Evolutionary conservation across 352 stramenopile species (phyloP).

Genomic region (Globisporangium nagaii): DNA sequence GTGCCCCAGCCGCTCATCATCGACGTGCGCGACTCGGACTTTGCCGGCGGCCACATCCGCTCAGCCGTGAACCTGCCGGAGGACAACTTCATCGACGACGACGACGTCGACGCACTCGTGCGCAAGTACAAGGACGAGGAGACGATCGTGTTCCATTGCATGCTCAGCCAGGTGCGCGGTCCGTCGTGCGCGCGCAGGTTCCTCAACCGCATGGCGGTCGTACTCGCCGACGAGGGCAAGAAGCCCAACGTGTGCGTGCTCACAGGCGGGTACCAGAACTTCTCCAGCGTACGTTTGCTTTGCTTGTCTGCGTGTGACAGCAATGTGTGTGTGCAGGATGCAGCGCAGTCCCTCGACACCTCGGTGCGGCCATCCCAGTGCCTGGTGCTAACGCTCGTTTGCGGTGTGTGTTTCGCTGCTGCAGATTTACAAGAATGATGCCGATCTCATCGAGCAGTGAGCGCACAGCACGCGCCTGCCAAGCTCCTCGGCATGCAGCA

Average conservation of each 20-base stretch:
- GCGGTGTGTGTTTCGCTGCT: not conserved
- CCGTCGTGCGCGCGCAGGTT: conserved; percentile 79
- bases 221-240: conserved; percentile 36
- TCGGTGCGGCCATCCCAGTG: too few species aligned
- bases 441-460: conserved; percentile 15
- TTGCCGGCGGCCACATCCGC: conserved; percentile 68
- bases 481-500: not conserved
- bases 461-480: not conserved
- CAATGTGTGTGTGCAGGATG: not conserved
- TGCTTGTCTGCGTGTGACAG: not conserved
- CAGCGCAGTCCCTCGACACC: too few species aligned
- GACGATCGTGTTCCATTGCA: conserved; percentile 83
- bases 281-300: conserved; percentile 32
- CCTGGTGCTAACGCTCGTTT: not conserved
- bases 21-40: conserved; percentile 76
- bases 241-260: conserved; percentile 66
- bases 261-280: conserved; percentile 63
- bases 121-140: conserved; percentile 53
- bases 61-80: conserved; percentile 72
- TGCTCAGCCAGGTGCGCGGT: conserved; percentile 82
- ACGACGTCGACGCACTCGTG: conserved; percentile 75
- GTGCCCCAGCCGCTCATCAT: conserved; percentile 45
- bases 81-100: conserved; percentile 76
- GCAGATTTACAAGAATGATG: conserved; percentile 19
- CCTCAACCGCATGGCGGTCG: conserved; percentile 45